phyloP scores from a whole-genome alignment of 2,329 filamentous ascomycete species.

The Pseudogymnoascus sp. region DNA sequence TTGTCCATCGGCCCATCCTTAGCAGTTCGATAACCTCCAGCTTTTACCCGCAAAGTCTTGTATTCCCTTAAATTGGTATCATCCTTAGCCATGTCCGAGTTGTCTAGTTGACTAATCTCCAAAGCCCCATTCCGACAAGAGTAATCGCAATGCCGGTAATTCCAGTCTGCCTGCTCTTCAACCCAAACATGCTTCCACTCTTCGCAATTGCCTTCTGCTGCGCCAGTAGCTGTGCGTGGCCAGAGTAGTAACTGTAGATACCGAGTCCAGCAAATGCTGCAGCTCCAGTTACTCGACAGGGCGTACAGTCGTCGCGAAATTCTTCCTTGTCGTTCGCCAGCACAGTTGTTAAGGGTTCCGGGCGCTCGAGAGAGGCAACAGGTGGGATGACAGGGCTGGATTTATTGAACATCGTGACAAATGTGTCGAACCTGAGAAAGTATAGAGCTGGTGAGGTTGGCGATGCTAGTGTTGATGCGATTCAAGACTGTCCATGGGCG shows the following conservation, averaged over 20 bases:
- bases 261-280: conserved; percentile 67
- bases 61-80: neutral
- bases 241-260: conserved; percentile 68
- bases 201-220: conserved; percentile 57
- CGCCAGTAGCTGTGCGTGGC: conserved; percentile 59
- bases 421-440: neutral
- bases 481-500: neutral
- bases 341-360: conserved; percentile 21
- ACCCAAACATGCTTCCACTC: conserved; percentile 62
- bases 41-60: neutral
- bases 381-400: conserved; percentile 10
- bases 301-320: conserved; percentile 32
- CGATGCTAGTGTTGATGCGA: neutral
- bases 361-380: conserved; percentile 18
- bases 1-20: neutral
- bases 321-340: conserved; percentile 20
- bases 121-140: conserved; percentile 62
- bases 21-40: neutral
- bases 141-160: conserved; percentile 59
- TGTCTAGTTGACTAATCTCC: conserved; percentile 29
- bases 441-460: neutral
- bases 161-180: conserved; percentile 59
- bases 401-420: conserved; percentile 9
- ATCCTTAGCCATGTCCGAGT: neutral
- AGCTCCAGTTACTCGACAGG: conserved; percentile 47